phyloP scores from a whole-genome alignment of 177 flowering plant species.

The Vitis hybrid region DNA sequence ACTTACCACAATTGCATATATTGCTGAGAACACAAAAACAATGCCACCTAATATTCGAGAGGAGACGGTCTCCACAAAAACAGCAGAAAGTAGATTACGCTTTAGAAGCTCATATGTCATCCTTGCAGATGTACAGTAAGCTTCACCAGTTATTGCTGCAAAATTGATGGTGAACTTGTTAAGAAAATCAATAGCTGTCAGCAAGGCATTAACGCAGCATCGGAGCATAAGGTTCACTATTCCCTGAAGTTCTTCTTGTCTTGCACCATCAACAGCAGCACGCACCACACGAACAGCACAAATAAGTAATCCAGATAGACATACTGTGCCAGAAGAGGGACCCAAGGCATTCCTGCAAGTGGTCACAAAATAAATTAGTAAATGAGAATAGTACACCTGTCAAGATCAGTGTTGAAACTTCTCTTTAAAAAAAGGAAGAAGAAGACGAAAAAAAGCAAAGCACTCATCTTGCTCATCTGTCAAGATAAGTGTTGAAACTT shows the following conservation, averaged over 20 bases:
- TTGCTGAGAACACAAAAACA: conserved; percentile 63
- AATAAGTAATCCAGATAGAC: conserved; percentile 74
- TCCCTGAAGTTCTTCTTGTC: conserved; percentile 57
- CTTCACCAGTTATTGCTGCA: conserved; percentile 87
- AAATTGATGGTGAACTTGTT: conserved; percentile 89
- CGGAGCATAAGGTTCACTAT: conserved; percentile 56
- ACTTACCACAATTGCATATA: conserved; percentile 74
- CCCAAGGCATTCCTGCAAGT: conserved; percentile 82
- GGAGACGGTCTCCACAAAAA: conserved; percentile 82
- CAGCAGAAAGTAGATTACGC: conserved; percentile 85
- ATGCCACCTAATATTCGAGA: conserved; percentile 72
- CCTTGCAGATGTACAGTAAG: conserved; percentile 78
- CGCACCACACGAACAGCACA: conserved; percentile 70
- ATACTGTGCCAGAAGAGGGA: conserved; percentile 78
- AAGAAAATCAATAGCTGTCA: conserved; percentile 68
- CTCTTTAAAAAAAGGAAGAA: too few relatives aligned
- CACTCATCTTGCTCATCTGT: neutral
- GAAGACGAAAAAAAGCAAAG: too few relatives aligned
- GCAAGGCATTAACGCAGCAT: conserved; percentile 56
- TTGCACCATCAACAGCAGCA: conserved; percentile 67
- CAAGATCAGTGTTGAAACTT: too few relatives aligned
- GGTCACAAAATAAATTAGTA: neutral
- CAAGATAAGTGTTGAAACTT: too few relatives aligned
- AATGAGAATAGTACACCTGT: neutral
- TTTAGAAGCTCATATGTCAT: conserved; percentile 84